Percentiles rank a stretch among this genome's conserved stretches.
phyloP scores from a whole-genome alignment of 75 land plant species.

The Adiantum capillusveneris region DNA sequence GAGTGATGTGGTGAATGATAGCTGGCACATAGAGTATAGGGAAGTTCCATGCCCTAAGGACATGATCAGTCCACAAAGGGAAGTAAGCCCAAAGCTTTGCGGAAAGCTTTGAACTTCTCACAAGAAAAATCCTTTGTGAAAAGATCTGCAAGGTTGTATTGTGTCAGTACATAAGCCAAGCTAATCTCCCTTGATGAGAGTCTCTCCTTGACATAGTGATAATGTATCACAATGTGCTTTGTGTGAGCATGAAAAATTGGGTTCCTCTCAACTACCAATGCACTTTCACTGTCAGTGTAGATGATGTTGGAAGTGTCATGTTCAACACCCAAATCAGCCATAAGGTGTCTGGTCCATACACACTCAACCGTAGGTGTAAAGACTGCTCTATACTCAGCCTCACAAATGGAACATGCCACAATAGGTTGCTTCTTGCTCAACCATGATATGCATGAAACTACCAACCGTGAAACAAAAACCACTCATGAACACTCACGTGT shows the following conservation, averaged over 20 bases:
- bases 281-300: slow-evolving; percentile 14
- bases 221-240: slow-evolving; percentile 21
- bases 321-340: not conserved
- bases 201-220: slow-evolving; percentile 14
- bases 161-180: too few species aligned
- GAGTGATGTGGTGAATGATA: too few species aligned
- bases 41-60: too few species aligned
- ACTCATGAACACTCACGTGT: slow-evolving; percentile 10
- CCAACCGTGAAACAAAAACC: slow-evolving; percentile 19
- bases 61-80: too few species aligned
- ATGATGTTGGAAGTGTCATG: not conserved
- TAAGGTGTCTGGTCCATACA: slow-evolving; percentile 11
- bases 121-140: too few species aligned
- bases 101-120: too few species aligned
- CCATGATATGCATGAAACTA: slow-evolving; percentile 18
- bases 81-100: too few species aligned
- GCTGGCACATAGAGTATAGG: too few species aligned
- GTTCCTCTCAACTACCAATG: slow-evolving; percentile 9
- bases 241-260: slow-evolving; percentile 6
- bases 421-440: slow-evolving; percentile 19
- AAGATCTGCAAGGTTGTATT: too few species aligned
- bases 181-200: too few species aligned
- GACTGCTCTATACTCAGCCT: slow-evolving; percentile 31
- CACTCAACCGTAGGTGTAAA: slow-evolving; percentile 13
- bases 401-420: slow-evolving; percentile 19